Base-by-base conservation (phyloP, 176 grass and related monocot species). In the Urochloa ruziziensis region DNA sequence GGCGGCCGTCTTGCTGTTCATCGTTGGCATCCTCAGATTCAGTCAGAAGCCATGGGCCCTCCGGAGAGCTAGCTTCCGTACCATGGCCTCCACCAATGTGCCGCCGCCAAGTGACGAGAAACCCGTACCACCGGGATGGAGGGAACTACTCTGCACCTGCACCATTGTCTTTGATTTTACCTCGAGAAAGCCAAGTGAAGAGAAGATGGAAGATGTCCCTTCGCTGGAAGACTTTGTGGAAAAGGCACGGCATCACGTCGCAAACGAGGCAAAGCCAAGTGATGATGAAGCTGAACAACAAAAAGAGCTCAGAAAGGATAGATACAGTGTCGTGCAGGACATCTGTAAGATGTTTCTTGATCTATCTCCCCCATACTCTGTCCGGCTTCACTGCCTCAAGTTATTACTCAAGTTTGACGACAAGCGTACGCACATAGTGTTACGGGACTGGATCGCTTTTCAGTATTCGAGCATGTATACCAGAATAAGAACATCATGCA, bases 1-100 rank as follows among this genome's bases (percentile, higher is more conserved):
- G 2, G 53, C 19, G 7, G 52, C 52, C 3, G 15, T 76, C 21
- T n/a, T 76, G 2, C 73, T 76, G 53, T 76, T 76, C n/a, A 4
- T 76, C 54, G 1, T 18, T 5, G 73, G 73, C 19, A 59, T 76
- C 34, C 0, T 76, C 53, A 76, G 39, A 15, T 76, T 76, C 6
- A 4, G 6, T 14, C 2, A 18, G 53, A 76, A 76, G 73, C 73
- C 73, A 59, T 76, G 52, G 73, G 33, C 34, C 3, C 73, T 76
- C 13, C 24, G 24, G 57, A 39, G 23, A 53, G 24, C 11, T 9
- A 76, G 73, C 53, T 34, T 59, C 36, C 15, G 24, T 13, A 40
- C 6, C 19, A 4, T 59, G 13, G 1, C 24, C 52, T 1, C 34
- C 73, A 27, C 73, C 21, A 59, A 13, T 23, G 21, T 23, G 51